Base-by-base conservation (phyloP, 768 basidiomycete species). In the Phallus indusiatus region DNA sequence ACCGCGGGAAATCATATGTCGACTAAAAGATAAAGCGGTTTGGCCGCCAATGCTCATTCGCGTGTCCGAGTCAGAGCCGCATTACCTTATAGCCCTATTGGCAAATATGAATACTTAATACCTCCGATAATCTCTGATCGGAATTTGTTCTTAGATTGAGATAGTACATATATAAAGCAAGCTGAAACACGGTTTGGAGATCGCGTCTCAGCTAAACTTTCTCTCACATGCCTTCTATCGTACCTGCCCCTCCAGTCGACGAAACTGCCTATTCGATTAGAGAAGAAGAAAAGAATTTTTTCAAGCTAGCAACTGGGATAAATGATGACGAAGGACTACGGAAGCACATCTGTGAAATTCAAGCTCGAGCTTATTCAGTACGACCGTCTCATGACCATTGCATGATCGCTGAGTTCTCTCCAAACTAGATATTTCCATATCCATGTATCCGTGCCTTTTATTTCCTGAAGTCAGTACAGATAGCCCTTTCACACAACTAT, bases 291-390 rank as follows among this genome's bases (percentile, higher is more conserved):
- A 34, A 58, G 24, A 60, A 51, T 5, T 74, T 74, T 59, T 66
- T 74, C 58, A 69, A 68, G 59, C 42, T 52, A 8, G 55, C 62
- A 51, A 71, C 68, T 14, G 66, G 71, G 2, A 72, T 75, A n/a
- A 47, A 65, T 0, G 66, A 70, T 42, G 69, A 68, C 1, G 64
- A 69, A 1, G 62, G 62, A 47, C 65, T 75, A 56, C 71, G 65
- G 60, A 51, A 61, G 14, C 73, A 75, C 54, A 67, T 75, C 35
- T 36, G 74, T 11, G 55, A 58, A 22, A 64, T 75, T n/a, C 74
- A 73, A 61, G 62, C 54, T 37, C 65, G 67, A 57, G 73, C 72
- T 1, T 73, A 69, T 58, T 63, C 67, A 20, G 73, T 72, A 36
- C 21, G 69, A 60, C 35, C 24, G 16, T 10, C 18, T 16, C 33